These are phyloP conservation scores for Acanthochlamys bracteata DNA, from an alignment of 106 monocot species.

Conservation along the genomic window DNA sequence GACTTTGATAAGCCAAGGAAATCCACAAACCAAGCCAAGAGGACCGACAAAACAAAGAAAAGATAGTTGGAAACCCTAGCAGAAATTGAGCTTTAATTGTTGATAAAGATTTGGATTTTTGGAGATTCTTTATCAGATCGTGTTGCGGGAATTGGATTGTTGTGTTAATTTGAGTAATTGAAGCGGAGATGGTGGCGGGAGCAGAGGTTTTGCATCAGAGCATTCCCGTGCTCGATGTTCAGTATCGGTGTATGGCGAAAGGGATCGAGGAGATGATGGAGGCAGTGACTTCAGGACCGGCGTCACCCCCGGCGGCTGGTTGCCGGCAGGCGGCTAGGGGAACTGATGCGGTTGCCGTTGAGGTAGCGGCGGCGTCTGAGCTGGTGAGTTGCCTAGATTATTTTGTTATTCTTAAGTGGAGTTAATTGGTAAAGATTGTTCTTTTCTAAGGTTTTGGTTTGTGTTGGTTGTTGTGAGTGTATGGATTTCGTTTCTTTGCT, in stretches of 20 bases:
- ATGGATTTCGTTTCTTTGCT: too few species aligned
- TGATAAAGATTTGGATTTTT: neutral
- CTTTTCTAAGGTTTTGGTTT: neutral
- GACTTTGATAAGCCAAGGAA: neutral
- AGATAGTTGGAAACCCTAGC: neutral
- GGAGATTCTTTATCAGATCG: neutral
- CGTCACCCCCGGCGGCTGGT: conserved; percentile 3
- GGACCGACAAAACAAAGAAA: neutral
- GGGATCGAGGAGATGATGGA: conserved; percentile 37
- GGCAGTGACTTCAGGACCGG: conserved; percentile 7
- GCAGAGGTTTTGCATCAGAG: conserved; percentile 48
- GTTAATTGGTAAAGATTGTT: neutral
- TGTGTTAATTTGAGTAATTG: neutral
- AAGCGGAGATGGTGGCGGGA: conserved; percentile 50
- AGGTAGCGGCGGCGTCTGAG: conserved; percentile 18
- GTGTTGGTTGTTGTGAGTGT: too few species aligned
- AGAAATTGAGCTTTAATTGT: neutral
- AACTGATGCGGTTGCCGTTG: conserved; percentile 5
- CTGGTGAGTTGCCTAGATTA: conserved; percentile 29
- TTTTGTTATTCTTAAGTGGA: too few species aligned
- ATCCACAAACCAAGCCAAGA: neutral
- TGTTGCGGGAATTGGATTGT: neutral
- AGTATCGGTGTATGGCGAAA: conserved; percentile 28
- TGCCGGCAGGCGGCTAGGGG: conserved; percentile 4
- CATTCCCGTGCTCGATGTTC: conserved; percentile 36